Percentiles rank a stretch among this genome's conserved stretches.
phyloP scores from a whole-genome alignment of 352 stramenopile genomes.

The Pythium guiyangense region DNA sequence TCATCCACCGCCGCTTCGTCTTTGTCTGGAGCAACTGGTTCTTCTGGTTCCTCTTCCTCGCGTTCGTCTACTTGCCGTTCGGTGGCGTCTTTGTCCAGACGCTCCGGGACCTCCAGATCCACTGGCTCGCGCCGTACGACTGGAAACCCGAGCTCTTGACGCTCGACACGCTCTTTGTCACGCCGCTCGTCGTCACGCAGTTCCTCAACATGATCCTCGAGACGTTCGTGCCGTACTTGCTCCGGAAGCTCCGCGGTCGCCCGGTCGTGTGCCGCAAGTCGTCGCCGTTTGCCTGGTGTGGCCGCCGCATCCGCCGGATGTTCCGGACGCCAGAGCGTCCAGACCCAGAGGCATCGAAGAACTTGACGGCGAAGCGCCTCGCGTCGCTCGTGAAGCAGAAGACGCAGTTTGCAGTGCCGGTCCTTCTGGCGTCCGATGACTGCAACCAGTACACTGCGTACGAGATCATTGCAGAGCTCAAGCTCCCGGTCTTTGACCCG shows the following conservation, averaged over 20 bases:
- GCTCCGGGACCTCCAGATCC: conserved; percentile 42
- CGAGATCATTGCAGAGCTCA: conserved; percentile 80
- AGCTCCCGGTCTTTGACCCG: conserved; percentile 78
- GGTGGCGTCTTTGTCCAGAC: conserved; percentile 59
- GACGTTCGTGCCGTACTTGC: conserved; percentile 79
- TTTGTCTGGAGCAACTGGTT: conserved; percentile 92
- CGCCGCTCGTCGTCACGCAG: conserved; percentile 82
- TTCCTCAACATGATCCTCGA: conserved; percentile 88
- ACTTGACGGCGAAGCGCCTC: conserved; percentile 63
- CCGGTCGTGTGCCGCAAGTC: conserved; percentile 62
- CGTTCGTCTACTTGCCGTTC: conserved; percentile 89
- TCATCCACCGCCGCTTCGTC: conserved; percentile 85
- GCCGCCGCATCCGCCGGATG: conserved; percentile 29
- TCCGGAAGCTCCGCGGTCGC: conserved; percentile 71
- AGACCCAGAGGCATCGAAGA: conserved; percentile 19
- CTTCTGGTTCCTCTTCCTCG: conserved; percentile 89
- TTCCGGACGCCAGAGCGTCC: conserved; percentile 17
- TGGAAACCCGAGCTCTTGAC: conserved; percentile 71
- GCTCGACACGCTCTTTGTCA: conserved; percentile 86
- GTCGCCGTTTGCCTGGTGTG: conserved; percentile 55
- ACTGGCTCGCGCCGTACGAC: conserved; percentile 57
- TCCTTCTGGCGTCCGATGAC: conserved; percentile 73
- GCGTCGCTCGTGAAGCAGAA: conserved; percentile 61
- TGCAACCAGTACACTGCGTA: conserved; percentile 85
- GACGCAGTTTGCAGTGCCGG: conserved; percentile 61